These are phyloP conservation scores for Sonneratia alba DNA, from an alignment of 345 rosid species.

Conservation along the genomic window DNA sequence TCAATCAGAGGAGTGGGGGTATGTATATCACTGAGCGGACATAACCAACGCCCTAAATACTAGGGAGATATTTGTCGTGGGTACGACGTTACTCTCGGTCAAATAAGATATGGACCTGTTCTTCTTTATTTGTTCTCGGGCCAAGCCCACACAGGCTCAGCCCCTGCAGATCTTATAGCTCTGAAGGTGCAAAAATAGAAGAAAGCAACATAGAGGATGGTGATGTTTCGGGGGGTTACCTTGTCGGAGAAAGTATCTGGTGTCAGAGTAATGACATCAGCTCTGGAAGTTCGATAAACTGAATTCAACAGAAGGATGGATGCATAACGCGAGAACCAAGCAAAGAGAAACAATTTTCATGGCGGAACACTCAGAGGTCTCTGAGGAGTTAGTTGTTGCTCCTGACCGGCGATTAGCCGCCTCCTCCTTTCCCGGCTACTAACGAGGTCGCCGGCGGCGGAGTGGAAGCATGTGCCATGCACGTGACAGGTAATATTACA, in stretches of 20 bases:
- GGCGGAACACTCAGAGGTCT: slow-evolving; percentile 1
- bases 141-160: too few relatives aligned
- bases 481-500: too few relatives aligned
- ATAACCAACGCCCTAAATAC: too few relatives aligned
- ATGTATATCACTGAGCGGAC: too few relatives aligned
- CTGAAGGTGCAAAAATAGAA: background rate
- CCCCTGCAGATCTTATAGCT: background rate
- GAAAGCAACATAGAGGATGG: background rate
- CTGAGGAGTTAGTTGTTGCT: background rate
- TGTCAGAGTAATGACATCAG: slow-evolving; percentile 82
- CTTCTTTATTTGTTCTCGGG: too few relatives aligned
- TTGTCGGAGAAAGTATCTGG: slow-evolving; percentile 91
- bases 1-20: too few relatives aligned
- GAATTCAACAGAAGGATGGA: slow-evolving; percentile 19
- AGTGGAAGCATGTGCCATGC: background rate
- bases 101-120: too few relatives aligned
- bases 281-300: slow-evolving; percentile 14
- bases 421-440: background rate
- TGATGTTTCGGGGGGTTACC: slow-evolving; percentile 26
- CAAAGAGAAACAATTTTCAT: slow-evolving; percentile 15
- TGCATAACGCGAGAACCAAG: slow-evolving; percentile 11
- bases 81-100: too few relatives aligned
- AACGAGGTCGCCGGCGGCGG: background rate
- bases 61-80: too few relatives aligned
- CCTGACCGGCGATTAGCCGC: background rate